phyloP scores from a whole-genome alignment of 345 rosid genomes.

The Syzygium aqueum region DNA sequence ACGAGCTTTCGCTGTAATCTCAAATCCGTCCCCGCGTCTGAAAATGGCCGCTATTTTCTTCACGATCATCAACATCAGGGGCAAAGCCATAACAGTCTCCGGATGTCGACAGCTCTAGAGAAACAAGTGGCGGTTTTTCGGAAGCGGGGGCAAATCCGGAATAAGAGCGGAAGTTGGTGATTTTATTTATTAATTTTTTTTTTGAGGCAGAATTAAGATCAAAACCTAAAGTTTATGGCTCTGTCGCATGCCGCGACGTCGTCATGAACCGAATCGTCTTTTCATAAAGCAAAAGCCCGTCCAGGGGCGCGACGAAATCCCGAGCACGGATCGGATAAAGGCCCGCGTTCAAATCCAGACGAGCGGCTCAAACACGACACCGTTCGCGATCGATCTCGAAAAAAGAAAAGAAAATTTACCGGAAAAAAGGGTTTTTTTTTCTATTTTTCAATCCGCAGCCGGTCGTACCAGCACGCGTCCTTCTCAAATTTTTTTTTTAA shows the following conservation, averaged over 20 bases:
- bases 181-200: too few relatives aligned
- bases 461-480: background rate
- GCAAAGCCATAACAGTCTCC: background rate
- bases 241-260: too few relatives aligned
- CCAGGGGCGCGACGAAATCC: accelerated
- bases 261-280: background rate
- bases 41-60: background rate
- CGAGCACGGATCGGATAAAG: background rate
- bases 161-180: too few relatives aligned
- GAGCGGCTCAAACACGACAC: background rate
- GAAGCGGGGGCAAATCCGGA: accelerated
- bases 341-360: background rate
- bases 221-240: accelerated
- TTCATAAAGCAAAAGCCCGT: background rate
- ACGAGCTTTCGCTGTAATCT: background rate
- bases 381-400: background rate
- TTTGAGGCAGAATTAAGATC: background rate
- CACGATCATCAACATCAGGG: background rate
- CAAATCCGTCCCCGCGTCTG: background rate
- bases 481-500: background rate
- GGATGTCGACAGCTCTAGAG: background rate
- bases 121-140: accelerated
- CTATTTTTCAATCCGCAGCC: background rate
- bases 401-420: background rate
- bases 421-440: too few relatives aligned